Evolutionary conservation across 768 basidiomycete species (phyloP).

Genomic region (Auriscalpium orientale): DNA sequence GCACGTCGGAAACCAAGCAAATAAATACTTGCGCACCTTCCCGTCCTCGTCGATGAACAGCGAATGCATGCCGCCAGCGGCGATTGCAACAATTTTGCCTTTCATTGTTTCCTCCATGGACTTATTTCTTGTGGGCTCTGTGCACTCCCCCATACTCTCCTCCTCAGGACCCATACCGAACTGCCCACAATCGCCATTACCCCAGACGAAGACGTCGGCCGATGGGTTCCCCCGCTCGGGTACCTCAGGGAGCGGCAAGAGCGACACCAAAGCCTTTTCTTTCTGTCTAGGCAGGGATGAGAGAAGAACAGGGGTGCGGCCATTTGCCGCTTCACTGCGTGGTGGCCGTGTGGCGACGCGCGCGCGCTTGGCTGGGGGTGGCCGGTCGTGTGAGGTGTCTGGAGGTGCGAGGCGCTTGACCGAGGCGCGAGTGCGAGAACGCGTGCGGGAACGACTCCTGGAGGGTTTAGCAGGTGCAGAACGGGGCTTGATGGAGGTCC

Average conservation of each 20-base stretch:
- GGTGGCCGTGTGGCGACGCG: neutral
- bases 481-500: too few species aligned
- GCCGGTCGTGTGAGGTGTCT: constrained; percentile 6
- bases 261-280: neutral
- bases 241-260: constrained; percentile 40
- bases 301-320: neutral
- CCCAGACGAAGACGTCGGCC: constrained; percentile 77
- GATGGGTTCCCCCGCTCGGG: constrained; percentile 54
- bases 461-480: too few species aligned
- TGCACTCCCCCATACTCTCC: constrained; percentile 59
- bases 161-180: constrained; percentile 72
- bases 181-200: constrained; percentile 91
- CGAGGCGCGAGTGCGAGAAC: neutral
- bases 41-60: constrained; percentile 87
- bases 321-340: constrained; percentile 1
- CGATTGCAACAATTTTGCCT: constrained; percentile 71
- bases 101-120: constrained; percentile 75
- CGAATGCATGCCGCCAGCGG: constrained; percentile 84
- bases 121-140: constrained; percentile 65
- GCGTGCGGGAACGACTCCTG: neutral
- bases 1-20: neutral
- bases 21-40: constrained; percentile 51
- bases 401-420: constrained; percentile 3
- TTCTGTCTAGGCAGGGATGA: neutral
- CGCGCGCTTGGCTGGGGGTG: constrained; percentile 7